phyloP scores from a whole-genome alignment of 352 stramenopile species.

The Phytophthora megakarya region DNA sequence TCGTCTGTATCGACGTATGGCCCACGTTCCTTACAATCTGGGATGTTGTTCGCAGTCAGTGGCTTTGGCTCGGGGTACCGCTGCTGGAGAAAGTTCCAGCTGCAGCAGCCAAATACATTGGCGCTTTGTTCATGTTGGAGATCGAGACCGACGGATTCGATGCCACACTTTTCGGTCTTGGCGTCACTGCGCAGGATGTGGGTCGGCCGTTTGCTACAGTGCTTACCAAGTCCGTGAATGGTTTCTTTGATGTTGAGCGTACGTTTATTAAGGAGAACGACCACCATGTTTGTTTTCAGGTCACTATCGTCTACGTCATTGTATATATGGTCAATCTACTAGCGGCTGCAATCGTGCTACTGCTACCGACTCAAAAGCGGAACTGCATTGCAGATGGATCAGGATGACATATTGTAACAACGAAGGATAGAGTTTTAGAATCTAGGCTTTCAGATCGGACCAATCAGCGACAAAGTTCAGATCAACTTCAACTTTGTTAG shows the following conservation, averaged over 20 bases:
- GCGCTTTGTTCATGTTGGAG: constrained; percentile 61
- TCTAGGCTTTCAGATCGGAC: not conserved
- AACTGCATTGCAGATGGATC: constrained; percentile 51
- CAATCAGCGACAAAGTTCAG: not conserved
- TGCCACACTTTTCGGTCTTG: constrained; percentile 55
- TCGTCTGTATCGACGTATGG: constrained; percentile 53
- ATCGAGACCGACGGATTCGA: constrained; percentile 56
- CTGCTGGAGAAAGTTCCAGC: constrained; percentile 58
- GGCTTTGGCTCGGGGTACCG: constrained; percentile 67
- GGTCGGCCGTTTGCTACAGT: constrained; percentile 55
- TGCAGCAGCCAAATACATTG: constrained; percentile 45
- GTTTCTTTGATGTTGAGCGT: constrained; percentile 60
- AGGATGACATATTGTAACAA: too few species aligned
- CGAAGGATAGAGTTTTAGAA: too few species aligned
- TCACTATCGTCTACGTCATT: constrained; percentile 64
- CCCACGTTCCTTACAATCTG: constrained; percentile 70
- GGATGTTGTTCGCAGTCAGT: constrained; percentile 70
- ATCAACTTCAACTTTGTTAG: not conserved
- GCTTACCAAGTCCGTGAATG: constrained; percentile 62
- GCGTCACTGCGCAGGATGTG: constrained; percentile 45
- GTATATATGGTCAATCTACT: constrained; percentile 60
- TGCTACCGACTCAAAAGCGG: constrained; percentile 62
- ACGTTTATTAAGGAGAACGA: constrained; percentile 45
- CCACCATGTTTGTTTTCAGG: constrained; percentile 53
- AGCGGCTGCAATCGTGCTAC: constrained; percentile 47